phyloP scores from a whole-genome alignment of 2,329 filamentous ascomycete genomes.

The Sarocladium strictum region DNA sequence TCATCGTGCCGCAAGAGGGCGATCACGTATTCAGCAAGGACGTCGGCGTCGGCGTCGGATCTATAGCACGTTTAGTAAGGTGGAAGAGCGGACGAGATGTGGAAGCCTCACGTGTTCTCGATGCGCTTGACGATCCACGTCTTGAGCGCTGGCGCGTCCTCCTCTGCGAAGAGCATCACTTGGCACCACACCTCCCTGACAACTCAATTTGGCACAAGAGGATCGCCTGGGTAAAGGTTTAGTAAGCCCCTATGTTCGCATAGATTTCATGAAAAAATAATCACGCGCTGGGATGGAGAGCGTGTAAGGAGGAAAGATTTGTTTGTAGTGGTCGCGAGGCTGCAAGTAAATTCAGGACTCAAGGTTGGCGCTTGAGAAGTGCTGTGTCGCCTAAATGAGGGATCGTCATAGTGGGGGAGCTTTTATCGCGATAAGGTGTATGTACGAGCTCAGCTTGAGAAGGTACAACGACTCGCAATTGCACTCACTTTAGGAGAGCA shows the following conservation, averaged over 20 bases:
- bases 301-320: not conserved
- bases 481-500: no score
- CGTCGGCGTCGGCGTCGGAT: constrained; percentile 73
- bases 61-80: constrained; percentile 32
- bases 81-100: constrained; percentile 10
- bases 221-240: no score
- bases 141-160: constrained; percentile 60
- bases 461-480: no score
- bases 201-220: no score
- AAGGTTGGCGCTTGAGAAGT: not conserved
- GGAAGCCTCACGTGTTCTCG: constrained; percentile 59
- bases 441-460: no score
- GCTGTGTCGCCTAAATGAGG: not conserved
- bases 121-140: constrained; percentile 73
- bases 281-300: no score
- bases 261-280: no score
- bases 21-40: constrained; percentile 79
- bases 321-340: not conserved
- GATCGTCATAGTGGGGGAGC: not conserved
- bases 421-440: constrained; percentile 1
- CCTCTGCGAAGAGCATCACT: constrained; percentile 56
- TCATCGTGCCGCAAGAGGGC: constrained; percentile 69
- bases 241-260: no score
- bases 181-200: not conserved
- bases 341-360: not conserved